Base-by-base conservation (phyloP, 179 eudicot species). In the Silene noctiflora region DNA sequence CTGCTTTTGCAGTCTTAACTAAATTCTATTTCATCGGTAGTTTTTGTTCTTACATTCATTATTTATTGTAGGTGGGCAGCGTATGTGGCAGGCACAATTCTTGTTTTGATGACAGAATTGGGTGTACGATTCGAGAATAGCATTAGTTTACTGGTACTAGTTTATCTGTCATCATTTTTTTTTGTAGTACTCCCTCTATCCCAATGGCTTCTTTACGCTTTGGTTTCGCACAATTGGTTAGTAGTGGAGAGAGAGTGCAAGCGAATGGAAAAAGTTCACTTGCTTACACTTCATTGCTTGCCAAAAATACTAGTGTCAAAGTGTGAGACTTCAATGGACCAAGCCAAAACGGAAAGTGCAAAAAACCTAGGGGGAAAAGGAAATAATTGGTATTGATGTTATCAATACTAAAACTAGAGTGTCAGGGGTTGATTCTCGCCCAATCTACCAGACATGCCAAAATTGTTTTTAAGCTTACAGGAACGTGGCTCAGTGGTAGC, bases 41-140 rank as follows among this genome's bases (percentile, higher is more conserved):
- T 27, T 20, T 1, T 21, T 20, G 59, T 75, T 56, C 62, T 59
- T 53, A 70, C 60, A 17, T 53, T 48, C 67, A 60, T 70, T 17
- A 19, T 48, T 20, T 31, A 17, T 48, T 82, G 70, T 77, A 95
- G 99, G 88, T 93, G 98, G 99, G 99, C 99, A 74, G 99, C 99
- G 69, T 95, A 95, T 85, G 96, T 93, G 76, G 99, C 99, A n/a
- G 99, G 99, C 74, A 89, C 92, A 6, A 88, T 95, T 84, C 90
- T 95, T 55, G 99, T 93, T 84, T 78, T 93, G 82, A 95, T 93
- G 99, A 90, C 91, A 76, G 99, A 95, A 81, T 81, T 93, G 75
- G 94, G 97, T 48, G 82, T 93, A 80, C 88, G 86, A 80, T 93
- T 95, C 60, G 88, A 90, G 77, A 84, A 89, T 74, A 90, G 99